Base-by-base conservation (phyloP, 352 stramenopile genomes). In the Pythium coloratum region DNA sequence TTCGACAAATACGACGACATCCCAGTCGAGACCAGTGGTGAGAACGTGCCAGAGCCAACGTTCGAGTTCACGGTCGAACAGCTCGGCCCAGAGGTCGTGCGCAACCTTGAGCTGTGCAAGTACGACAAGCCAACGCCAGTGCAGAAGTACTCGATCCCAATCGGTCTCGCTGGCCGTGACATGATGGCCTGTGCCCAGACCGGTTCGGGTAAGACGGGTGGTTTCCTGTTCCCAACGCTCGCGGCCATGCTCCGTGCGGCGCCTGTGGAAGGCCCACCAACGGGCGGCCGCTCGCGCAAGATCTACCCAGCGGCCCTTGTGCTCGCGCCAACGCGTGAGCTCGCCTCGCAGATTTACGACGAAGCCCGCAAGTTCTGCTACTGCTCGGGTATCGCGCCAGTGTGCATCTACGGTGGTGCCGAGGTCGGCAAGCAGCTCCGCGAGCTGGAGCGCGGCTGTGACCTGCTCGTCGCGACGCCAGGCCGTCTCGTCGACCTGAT, bases 171-270 rank as follows among this genome's bases (percentile, higher is more conserved):
- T 3, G 95, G 94, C 59, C 91, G 96, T 59, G 98, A 99, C 76
- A 91, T 99, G 71, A 99, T 99, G 97, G 97, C 97, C 7, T 99
- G 97, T 88, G 91, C 98, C 14, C 98, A 99, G 82, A 99, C 98
- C 46, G 97, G 97, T 70, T 98, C 90, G 44, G 98, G 96, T 47
- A 99, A 99, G 82, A 99, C 96, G 14, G 96, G 91, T 62, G 96
- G 94, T 10, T 99, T 99, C 78, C 75, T 98, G 53, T 98, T 99
- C 84, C 98, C 97, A 9, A 97, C 96, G 16, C 97, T 99, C 58
- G 92, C 96, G n/a, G 88, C 86, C 6, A 98, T 99, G 78, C 89
- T 99, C 13, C 91, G 94, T 57, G 77, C 86, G 20, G 94, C 94
- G 18, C 76, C 84, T 36, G 71, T 70, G 59, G 62, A 70, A n/a